Conservation (phyloP, 257 asterid species). For the Lavandula angustifolia region DNA sequence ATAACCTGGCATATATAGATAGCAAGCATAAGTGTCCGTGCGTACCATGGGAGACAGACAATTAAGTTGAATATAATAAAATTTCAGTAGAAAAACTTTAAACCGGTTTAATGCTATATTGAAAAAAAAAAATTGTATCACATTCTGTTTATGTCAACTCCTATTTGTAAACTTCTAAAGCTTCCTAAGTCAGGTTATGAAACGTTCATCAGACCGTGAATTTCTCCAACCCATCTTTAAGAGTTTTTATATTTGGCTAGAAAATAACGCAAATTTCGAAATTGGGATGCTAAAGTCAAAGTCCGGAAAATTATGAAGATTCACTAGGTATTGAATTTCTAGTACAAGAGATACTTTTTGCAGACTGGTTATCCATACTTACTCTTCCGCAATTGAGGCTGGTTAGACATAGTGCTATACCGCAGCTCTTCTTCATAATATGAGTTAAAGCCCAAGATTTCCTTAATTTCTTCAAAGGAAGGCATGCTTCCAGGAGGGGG, state of each 20-base stretch:
- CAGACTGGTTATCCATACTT: constrained; percentile 24
- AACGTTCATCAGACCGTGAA: constrained; percentile 6
- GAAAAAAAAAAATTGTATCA: constrained; percentile 11
- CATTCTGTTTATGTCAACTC: constrained; percentile 1
- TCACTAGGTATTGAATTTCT: constrained; percentile 19
- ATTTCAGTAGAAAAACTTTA: not conserved
- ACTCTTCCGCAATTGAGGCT: constrained; percentile 51
- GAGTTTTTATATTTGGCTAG: not conserved
- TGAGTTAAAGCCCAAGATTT: constrained; percentile 71
- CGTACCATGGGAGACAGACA: constrained; percentile 6
- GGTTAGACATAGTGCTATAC: constrained; percentile 51
- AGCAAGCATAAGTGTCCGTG: constrained; percentile 25
- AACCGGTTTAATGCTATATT: constrained; percentile 6
- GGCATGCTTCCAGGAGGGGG: constrained; percentile 98
- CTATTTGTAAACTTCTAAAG: constrained; percentile 15
- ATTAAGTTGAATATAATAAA: not conserved
- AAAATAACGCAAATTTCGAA: not conserved
- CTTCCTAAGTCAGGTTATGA: constrained; percentile 4
- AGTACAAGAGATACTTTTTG: constrained; percentile 8
- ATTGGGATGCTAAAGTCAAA: constrained; percentile 1
- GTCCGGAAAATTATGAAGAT: constrained; percentile 7
- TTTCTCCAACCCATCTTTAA: constrained; percentile 16
- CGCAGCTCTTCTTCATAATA: constrained; percentile 78
- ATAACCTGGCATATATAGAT: constrained; percentile 41
- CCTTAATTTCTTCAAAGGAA: constrained; percentile 86